A percentile compares a stretch with the other conserved stretches of the same genome.
Conservation (phyloP, 1,139 yeast genomes). For the Hansenula lynferdii region DNA sequence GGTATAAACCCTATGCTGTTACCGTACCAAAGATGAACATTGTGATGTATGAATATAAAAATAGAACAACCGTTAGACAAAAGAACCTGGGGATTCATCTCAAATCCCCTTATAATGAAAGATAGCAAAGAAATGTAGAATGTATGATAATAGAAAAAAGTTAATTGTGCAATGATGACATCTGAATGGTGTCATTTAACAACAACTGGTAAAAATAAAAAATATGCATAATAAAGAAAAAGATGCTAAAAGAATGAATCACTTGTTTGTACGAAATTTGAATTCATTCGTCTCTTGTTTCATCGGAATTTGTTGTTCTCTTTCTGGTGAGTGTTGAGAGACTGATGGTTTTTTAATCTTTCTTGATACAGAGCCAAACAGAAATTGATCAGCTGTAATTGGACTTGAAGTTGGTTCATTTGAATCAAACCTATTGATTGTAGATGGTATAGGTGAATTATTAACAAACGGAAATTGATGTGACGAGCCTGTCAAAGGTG, state of each 20-base stretch:
- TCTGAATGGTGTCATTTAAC: neutral
- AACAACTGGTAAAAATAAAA: neutral
- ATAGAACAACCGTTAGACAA: too few species aligned
- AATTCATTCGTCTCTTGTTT: constrained; percentile 15
- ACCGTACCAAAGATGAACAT: too few species aligned
- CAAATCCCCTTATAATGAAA: too few species aligned
- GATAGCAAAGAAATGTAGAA: too few species aligned
- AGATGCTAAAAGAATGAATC: neutral
- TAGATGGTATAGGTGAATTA: constrained; percentile 10
- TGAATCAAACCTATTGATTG: constrained; percentile 11
- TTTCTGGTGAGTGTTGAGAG: constrained; percentile 1
- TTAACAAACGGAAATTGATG: constrained; percentile 3
- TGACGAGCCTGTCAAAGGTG: constrained; percentile 10
- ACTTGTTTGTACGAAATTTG: constrained; percentile 2
- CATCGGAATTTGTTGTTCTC: constrained; percentile 8
- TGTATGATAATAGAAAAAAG: too few species aligned
- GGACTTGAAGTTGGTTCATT: constrained; percentile 9
- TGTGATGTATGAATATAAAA: too few species aligned
- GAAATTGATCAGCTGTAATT: constrained; percentile 2
- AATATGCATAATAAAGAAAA: neutral
- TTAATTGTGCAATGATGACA: neutral
- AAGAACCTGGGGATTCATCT: too few species aligned
- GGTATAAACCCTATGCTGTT: too few species aligned
- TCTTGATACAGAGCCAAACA: neutral
- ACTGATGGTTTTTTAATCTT: constrained; percentile 3